phyloP scores from a whole-genome alignment of 805 yeast species.

The Cyberlindnera misumaiensis region DNA sequence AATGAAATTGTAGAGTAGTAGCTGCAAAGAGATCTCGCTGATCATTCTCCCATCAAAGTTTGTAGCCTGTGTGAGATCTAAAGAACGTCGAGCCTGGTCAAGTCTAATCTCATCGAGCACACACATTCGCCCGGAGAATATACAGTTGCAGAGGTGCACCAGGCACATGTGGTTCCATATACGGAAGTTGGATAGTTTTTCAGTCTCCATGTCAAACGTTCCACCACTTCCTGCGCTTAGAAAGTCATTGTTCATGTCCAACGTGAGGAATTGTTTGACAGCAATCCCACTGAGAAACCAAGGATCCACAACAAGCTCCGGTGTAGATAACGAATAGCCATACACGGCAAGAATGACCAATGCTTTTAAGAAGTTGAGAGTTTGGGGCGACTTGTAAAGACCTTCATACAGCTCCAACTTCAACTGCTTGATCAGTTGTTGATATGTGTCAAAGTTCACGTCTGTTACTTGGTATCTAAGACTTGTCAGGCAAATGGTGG shows the following conservation, averaged over 20 bases:
- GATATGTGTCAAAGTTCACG: conserved; percentile 23
- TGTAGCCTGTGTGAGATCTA: conserved; percentile 54
- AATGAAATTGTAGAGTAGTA: conserved; percentile 51
- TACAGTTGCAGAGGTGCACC: conserved; percentile 60
- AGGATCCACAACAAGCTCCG: conserved; percentile 50
- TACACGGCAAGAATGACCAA: conserved; percentile 60
- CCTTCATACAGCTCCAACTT: conserved; percentile 19
- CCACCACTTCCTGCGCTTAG: conserved; percentile 1
- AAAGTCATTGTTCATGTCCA: conserved; percentile 29
- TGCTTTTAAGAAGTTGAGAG: conserved; percentile 61
- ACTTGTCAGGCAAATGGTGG: conserved; percentile 58
- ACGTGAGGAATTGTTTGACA: conserved; percentile 51
- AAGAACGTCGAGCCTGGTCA: conserved; percentile 50
- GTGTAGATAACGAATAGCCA: conserved; percentile 52
- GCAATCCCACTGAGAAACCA: conserved; percentile 68
- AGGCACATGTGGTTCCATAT: conserved; percentile 68
- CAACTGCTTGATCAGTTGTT: conserved; percentile 32
- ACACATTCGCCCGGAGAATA: conserved; percentile 60
- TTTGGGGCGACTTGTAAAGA: conserved; percentile 40
- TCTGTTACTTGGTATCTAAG: conserved; percentile 37
- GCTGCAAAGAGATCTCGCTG: conserved; percentile 60
- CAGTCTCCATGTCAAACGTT: conserved; percentile 22
- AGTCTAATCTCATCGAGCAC: conserved; percentile 53
- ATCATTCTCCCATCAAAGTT: conserved; percentile 82
- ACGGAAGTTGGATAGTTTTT: conserved; percentile 43